Percentiles rank a stretch among this genome's conserved stretches.
phyloP scores from a whole-genome alignment of 2,329 filamentous ascomycete species.

The Xylariaceae sp. region DNA sequence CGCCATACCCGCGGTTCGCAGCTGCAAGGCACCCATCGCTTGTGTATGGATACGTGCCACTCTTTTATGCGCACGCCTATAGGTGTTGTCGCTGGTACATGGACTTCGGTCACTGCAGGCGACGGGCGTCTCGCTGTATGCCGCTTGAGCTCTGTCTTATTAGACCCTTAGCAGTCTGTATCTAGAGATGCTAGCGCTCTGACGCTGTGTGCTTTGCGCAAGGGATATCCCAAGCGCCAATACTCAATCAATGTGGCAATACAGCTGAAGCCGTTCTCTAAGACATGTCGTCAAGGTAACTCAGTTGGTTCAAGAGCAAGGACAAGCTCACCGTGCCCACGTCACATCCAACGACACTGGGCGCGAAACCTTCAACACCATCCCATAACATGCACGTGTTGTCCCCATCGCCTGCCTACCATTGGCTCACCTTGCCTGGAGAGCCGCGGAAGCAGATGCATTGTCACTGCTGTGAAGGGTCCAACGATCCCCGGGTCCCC shows the following conservation, averaged over 20 bases:
- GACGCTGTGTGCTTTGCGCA: background rate
- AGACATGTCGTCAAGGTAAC: slow-evolving; percentile 3
- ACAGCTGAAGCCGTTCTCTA: background rate
- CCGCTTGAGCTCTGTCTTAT: background rate
- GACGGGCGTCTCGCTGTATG: background rate
- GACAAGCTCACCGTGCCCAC: slow-evolving; percentile 7
- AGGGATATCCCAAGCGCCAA: slow-evolving; percentile 24
- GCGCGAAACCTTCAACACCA: slow-evolving; percentile 11
- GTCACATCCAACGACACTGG: slow-evolving; percentile 8
- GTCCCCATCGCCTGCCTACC: slow-evolving; percentile 17
- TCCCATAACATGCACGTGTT: slow-evolving; percentile 17
- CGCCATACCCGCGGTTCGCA: slow-evolving; percentile 21
- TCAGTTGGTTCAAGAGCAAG: slow-evolving; percentile 7
- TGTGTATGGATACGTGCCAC: slow-evolving; percentile 9
- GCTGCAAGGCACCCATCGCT: slow-evolving; percentile 22
- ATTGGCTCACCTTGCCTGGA: slow-evolving; percentile 17
- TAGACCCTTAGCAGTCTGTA: background rate
- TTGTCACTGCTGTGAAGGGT: slow-evolving; percentile 11
- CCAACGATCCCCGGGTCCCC: slow-evolving; percentile 16
- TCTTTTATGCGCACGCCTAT: background rate
- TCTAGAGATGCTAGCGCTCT: background rate
- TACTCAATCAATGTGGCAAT: slow-evolving; percentile 1
- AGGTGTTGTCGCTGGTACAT: background rate
- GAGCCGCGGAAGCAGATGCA: slow-evolving; percentile 6
- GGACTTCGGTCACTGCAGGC: slow-evolving; percentile 3